phyloP scores from a whole-genome alignment of 1,284 basidiomycete species.

The Naganishia sp. region DNA sequence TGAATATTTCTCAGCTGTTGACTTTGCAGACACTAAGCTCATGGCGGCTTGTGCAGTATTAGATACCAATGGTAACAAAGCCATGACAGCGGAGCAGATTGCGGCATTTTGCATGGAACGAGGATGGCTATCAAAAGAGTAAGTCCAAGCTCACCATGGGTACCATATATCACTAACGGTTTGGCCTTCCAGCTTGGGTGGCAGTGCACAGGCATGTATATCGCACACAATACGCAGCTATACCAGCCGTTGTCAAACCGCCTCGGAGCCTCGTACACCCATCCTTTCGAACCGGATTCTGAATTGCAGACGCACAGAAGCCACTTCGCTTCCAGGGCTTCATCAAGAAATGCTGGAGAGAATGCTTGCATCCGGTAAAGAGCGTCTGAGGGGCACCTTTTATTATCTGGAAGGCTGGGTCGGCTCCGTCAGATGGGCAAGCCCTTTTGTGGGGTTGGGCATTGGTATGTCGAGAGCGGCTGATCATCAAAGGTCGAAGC shows the following conservation, averaged over 20 bases:
- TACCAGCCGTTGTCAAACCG: conserved; percentile 8
- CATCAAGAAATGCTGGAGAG: conserved; percentile 6
- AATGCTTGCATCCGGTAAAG: background rate
- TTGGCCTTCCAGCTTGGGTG: background rate
- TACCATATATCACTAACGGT: background rate
- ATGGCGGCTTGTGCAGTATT: conserved; percentile 31
- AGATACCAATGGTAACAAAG: conserved; percentile 26
- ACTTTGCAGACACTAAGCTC: conserved; percentile 27
- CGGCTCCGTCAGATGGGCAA: conserved; percentile 19
- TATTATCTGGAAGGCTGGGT: conserved; percentile 30
- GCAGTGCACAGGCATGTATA: conserved; percentile 3
- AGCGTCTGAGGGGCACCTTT: conserved; percentile 20
- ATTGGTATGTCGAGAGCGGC: background rate
- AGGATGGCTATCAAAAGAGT: conserved; percentile 30
- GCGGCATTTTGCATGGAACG: conserved; percentile 19
- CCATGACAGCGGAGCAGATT: conserved; percentile 28
- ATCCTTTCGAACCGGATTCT: conserved; percentile 23
- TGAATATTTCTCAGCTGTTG: conserved; percentile 7
- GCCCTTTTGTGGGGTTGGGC: conserved; percentile 26
- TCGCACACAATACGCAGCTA: conserved; percentile 27
- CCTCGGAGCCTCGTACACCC: conserved; percentile 2
- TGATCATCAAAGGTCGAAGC: background rate
- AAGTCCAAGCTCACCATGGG: background rate
- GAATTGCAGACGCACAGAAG: conserved; percentile 15
- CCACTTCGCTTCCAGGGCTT: conserved; percentile 16